Evolutionary conservation across 2,329 filamentous ascomycete species (phyloP).

Genomic region (Colletotrichum tropicicola): DNA sequence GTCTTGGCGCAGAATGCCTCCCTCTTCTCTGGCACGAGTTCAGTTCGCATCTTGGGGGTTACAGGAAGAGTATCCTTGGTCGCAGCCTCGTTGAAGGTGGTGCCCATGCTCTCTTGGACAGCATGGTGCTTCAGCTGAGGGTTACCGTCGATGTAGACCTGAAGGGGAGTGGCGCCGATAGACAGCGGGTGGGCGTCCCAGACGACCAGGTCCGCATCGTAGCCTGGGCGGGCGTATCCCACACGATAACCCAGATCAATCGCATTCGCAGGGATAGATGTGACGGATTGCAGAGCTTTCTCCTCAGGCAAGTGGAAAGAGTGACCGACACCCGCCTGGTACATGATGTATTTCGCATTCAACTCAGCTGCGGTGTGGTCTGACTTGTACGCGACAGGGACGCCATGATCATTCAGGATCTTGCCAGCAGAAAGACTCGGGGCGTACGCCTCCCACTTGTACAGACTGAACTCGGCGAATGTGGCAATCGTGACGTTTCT

Average conservation of each 20-base stretch:
- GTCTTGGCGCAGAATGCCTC: conserved; percentile 37
- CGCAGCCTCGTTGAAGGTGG: conserved; percentile 16
- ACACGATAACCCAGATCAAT: conserved; percentile 52
- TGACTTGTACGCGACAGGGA: conserved; percentile 54
- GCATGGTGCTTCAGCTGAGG: conserved; percentile 42
- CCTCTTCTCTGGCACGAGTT: conserved; percentile 32
- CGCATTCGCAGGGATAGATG: conserved; percentile 53
- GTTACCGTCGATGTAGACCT: conserved; percentile 57
- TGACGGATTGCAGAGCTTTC: conserved; percentile 52
- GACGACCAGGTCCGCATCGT: conserved; percentile 59
- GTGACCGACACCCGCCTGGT: conserved; percentile 50
- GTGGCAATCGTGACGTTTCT: conserved; percentile 51
- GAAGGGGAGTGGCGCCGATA: conserved; percentile 53
- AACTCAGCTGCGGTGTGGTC: conserved; percentile 45
- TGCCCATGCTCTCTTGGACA: conserved; percentile 39
- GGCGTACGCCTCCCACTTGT: conserved; percentile 52
- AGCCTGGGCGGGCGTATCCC: conserved; percentile 52
- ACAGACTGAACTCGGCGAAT: conserved; percentile 51
- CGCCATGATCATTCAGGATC: conserved; percentile 47
- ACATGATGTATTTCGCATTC: conserved; percentile 52
- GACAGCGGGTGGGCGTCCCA: conserved; percentile 58
- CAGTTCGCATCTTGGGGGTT: conserved; percentile 35
- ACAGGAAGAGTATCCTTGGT: not conserved
- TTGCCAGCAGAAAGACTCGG: conserved; percentile 49
- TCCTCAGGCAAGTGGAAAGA: conserved; percentile 51